Conservation (phyloP, 2,329 filamentous ascomycete species). For the Ceratocystis cacaofunesta region DNA sequence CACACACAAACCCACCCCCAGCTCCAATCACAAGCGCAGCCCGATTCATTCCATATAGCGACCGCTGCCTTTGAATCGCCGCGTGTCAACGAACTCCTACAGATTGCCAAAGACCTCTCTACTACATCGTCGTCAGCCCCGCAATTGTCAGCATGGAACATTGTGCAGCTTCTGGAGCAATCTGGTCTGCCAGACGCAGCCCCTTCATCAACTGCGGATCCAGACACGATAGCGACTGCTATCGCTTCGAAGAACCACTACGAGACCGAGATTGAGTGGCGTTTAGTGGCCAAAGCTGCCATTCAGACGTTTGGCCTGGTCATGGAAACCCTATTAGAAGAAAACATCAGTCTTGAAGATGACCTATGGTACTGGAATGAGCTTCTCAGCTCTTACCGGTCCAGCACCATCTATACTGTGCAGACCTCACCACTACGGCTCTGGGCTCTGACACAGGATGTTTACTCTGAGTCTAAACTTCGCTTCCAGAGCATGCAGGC, state of each 20-base stretch:
- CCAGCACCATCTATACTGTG: slow-evolving; percentile 67
- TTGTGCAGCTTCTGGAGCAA: slow-evolving; percentile 47
- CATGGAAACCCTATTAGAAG: slow-evolving; percentile 60
- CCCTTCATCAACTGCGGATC: not conserved
- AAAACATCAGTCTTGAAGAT: slow-evolving; percentile 68
- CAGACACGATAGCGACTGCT: slow-evolving; percentile 15
- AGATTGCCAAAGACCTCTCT: slow-evolving; percentile 55
- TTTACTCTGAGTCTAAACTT: slow-evolving; percentile 47
- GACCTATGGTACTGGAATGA: slow-evolving; percentile 96
- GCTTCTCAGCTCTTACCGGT: slow-evolving; percentile 61
- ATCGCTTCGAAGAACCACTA: slow-evolving; percentile 33
- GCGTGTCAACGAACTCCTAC: slow-evolving; percentile 47
- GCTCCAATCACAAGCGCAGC: slow-evolving; percentile 19
- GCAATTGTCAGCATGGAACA: slow-evolving; percentile 43
- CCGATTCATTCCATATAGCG: slow-evolving; percentile 21
- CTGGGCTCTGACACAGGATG: slow-evolving; percentile 54
- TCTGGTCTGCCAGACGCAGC: slow-evolving; percentile 36
- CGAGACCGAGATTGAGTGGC: slow-evolving; percentile 74
- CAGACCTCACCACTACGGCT: slow-evolving; percentile 70
- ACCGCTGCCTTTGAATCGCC: slow-evolving; percentile 34
- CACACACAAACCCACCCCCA: not conserved
- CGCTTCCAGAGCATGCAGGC: slow-evolving; percentile 28
- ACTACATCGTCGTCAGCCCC: slow-evolving; percentile 49
- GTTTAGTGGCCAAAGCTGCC: slow-evolving; percentile 78
- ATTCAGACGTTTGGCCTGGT: slow-evolving; percentile 79